phyloP scores from a whole-genome alignment of 805 yeast genomes.

The Kockiozyma suomiensis region DNA sequence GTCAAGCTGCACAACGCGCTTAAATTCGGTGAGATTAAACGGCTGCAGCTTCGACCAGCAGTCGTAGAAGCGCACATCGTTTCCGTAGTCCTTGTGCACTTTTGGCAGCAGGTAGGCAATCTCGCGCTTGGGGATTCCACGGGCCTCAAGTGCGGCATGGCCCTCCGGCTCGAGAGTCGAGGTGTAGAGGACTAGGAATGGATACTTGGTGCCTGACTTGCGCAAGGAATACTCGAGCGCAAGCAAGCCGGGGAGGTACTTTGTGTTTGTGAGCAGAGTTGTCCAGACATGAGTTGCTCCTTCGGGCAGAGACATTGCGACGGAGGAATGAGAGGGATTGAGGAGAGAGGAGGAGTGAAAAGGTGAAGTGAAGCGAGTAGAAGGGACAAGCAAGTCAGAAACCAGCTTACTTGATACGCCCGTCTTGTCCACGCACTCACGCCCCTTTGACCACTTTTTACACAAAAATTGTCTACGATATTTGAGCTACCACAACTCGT shows the following conservation, averaged over 20 bases:
- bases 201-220: slow-evolving; percentile 50
- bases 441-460: too few species aligned
- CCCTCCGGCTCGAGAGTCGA: slow-evolving; percentile 50
- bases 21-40: slow-evolving; percentile 53
- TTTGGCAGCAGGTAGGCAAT: slow-evolving; percentile 52
- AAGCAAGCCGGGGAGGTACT: slow-evolving; percentile 55
- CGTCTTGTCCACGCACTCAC: too few species aligned
- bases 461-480: too few species aligned
- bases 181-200: slow-evolving; percentile 58
- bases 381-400: not conserved
- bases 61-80: slow-evolving; percentile 59
- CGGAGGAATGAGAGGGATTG: not conserved
- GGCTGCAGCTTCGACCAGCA: slow-evolving; percentile 66
- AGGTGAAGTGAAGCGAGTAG: not conserved
- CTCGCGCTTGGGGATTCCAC: slow-evolving; percentile 49
- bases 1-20: slow-evolving; percentile 59
- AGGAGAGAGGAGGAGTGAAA: not conserved
- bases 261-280: slow-evolving; percentile 56
- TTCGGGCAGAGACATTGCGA: not conserved
- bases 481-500: too few species aligned
- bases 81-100: slow-evolving; percentile 49
- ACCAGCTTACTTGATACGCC: too few species aligned
- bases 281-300: slow-evolving; percentile 52
- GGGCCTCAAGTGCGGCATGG: slow-evolving; percentile 45
- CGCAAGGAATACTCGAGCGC: slow-evolving; percentile 54